Evolutionary conservation across 2,329 filamentous ascomycete genomes (phyloP).

Genomic region (Aspergillus sp.): DNA sequence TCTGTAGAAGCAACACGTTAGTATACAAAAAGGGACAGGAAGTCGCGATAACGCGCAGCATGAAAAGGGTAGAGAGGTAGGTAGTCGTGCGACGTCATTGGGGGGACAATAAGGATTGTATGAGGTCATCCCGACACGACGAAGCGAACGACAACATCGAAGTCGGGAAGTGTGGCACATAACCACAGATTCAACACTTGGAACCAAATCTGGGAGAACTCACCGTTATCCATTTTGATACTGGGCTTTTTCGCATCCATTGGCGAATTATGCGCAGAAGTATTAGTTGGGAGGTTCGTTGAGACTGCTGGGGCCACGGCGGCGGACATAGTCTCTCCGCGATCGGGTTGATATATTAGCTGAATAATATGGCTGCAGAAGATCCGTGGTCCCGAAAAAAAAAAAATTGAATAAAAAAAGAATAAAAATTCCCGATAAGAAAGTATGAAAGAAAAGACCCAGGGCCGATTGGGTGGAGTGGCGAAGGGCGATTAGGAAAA

Average conservation of each 20-base stretch:
- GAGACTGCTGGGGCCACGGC: slow-evolving; percentile 39
- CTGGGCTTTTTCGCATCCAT: slow-evolving; percentile 45
- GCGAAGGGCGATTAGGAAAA: slow-evolving; percentile 19
- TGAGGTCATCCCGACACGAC: slow-evolving; percentile 39
- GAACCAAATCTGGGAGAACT: slow-evolving; percentile 21
- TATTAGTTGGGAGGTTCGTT: slow-evolving; percentile 26
- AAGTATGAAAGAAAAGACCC: slow-evolving; percentile 15
- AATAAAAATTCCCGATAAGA: slow-evolving; percentile 22
- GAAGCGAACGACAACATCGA: slow-evolving; percentile 25
- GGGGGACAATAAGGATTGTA: slow-evolving; percentile 27
- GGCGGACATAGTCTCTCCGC: slow-evolving; percentile 38
- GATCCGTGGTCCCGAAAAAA: slow-evolving; percentile 17
- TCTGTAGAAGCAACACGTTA: slow-evolving; percentile 27
- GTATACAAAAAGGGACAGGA: slow-evolving; percentile 14
- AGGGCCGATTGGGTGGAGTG: slow-evolving; percentile 14
- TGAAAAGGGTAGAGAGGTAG: neutral
- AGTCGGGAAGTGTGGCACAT: slow-evolving; percentile 31
- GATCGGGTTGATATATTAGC: slow-evolving; percentile 16
- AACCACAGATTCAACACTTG: slow-evolving; percentile 16
- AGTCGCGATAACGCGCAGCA: slow-evolving; percentile 7
- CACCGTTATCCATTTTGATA: slow-evolving; percentile 41
- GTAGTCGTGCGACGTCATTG: slow-evolving; percentile 10
- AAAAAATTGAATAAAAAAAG: slow-evolving; percentile 12
- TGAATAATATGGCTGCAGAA: slow-evolving; percentile 17
- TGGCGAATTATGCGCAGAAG: slow-evolving; percentile 35